These are phyloP conservation scores for Podospora didyma DNA, from an alignment of 495 filamentous ascomycete species.

Conservation along the genomic window DNA sequence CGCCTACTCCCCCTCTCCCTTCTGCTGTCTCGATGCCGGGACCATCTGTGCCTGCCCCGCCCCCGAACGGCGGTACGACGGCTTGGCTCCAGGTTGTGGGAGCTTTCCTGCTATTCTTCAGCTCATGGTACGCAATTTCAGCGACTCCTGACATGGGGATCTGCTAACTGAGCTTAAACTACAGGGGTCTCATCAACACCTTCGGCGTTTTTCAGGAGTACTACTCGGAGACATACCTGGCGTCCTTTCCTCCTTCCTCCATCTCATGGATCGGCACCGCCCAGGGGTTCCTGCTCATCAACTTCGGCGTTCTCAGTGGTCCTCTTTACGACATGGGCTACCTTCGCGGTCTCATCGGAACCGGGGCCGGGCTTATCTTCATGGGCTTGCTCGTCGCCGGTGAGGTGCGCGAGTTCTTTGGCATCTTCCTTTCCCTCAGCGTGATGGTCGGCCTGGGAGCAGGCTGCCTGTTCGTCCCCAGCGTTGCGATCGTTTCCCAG, in stretches of 20 bases:
- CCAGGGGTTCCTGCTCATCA: not conserved
- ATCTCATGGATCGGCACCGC: not conserved
- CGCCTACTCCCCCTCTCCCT: no score
- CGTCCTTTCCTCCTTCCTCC: not conserved
- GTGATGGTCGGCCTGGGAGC: conserved; percentile 53
- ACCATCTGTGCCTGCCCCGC: no score
- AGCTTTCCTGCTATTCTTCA: no score
- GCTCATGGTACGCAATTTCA: no score
- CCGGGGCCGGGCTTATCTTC: not conserved
- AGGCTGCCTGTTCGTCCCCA: conserved; percentile 57
- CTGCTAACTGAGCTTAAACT: no score
- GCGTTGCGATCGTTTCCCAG: conserved; percentile 58
- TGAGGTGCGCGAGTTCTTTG: conserved; percentile 48
- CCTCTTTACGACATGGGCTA: not conserved
- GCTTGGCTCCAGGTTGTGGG: no score
- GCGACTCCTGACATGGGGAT: no score
- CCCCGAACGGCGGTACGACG: no score
- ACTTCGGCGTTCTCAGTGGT: not conserved
- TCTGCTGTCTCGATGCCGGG: no score
- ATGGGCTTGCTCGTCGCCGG: not conserved
- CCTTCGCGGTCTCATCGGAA: not conserved
- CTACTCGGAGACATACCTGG: no score
- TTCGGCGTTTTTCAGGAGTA: no score
- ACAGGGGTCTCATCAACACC: no score
- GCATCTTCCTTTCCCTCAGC: conserved; percentile 61